These are phyloP conservation scores for Aspergillus sp. DNA, from an alignment of 2,329 filamentous ascomycete genomes.

Conservation along the genomic window DNA sequence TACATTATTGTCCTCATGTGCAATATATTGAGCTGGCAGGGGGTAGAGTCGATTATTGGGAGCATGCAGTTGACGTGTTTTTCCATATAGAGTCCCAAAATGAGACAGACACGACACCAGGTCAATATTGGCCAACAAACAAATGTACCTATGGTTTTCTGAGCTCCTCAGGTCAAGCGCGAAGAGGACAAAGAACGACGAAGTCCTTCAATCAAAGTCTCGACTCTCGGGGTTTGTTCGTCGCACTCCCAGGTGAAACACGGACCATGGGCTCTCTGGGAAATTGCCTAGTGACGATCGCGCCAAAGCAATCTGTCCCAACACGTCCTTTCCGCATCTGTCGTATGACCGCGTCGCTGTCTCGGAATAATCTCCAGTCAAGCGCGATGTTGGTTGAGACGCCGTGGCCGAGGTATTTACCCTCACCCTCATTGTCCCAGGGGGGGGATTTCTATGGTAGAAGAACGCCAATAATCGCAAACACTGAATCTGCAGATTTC, in stretches of 20 bases:
- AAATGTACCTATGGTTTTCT: background rate
- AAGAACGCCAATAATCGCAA: background rate
- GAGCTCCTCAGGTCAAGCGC: background rate
- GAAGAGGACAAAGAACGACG: background rate
- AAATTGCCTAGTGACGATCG: slow-evolving; percentile 16
- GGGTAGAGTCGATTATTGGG: background rate
- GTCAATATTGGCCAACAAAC: background rate
- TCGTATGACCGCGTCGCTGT: slow-evolving; percentile 9
- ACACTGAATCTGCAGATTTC: background rate
- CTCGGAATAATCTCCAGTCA: background rate
- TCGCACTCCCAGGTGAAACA: slow-evolving; percentile 14
- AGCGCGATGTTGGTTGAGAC: background rate
- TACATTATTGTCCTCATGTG: background rate
- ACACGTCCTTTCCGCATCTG: background rate
- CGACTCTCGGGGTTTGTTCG: background rate
- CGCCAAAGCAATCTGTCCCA: background rate
- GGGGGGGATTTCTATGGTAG: background rate
- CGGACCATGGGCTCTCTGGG: slow-evolving; percentile 19
- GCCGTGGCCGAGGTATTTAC: background rate
- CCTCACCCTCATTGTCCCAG: background rate
- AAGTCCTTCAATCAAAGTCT: background rate
- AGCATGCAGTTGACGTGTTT: background rate
- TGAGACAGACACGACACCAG: background rate
- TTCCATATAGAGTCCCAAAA: background rate
- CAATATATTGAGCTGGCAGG: background rate